Conservation (phyloP, 2,329 filamentous ascomycete genomes). For the Chalaropsis thielavioides region DNA sequence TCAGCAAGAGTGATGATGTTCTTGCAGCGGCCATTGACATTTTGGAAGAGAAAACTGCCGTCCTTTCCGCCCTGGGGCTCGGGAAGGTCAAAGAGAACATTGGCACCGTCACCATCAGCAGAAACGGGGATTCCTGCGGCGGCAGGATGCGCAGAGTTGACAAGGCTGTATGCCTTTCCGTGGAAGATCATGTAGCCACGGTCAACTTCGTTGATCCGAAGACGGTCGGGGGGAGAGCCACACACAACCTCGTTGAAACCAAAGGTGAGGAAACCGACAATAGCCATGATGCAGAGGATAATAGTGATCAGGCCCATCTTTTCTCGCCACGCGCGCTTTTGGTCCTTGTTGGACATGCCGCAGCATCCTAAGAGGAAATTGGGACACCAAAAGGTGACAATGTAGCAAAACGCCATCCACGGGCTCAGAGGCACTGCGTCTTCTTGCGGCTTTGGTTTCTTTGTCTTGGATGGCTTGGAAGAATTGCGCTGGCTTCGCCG, state of each 20-base stretch:
- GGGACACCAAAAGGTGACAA: constrained; percentile 90
- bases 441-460: constrained; percentile 40
- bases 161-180: constrained; percentile 75
- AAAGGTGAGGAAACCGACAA: constrained; percentile 92
- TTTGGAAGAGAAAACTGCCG: constrained; percentile 94
- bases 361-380: constrained; percentile 73
- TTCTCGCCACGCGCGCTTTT: constrained; percentile 88
- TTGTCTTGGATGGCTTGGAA: constrained; percentile 40
- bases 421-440: constrained; percentile 65
- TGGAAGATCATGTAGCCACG: constrained; percentile 91
- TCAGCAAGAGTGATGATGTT: constrained; percentile 60
- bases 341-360: constrained; percentile 69
- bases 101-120: constrained; percentile 40
- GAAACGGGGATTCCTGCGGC: constrained; percentile 59
- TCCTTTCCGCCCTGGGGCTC: constrained; percentile 76
- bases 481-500: constrained; percentile 27
- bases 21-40: constrained; percentile 96
- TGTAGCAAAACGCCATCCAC: constrained; percentile 91
- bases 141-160: constrained; percentile 59
- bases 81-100: constrained; percentile 76
- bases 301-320: constrained; percentile 96
- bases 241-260: constrained; percentile 89
- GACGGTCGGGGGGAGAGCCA: constrained; percentile 51
- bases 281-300: constrained; percentile 71
- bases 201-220: constrained; percentile 71